A percentile compares a stretch with the other conserved stretches of the same genome.
phyloP scores from a whole-genome alignment of 176 grass and related monocot genomes.

The Elaeis guineensis region DNA sequence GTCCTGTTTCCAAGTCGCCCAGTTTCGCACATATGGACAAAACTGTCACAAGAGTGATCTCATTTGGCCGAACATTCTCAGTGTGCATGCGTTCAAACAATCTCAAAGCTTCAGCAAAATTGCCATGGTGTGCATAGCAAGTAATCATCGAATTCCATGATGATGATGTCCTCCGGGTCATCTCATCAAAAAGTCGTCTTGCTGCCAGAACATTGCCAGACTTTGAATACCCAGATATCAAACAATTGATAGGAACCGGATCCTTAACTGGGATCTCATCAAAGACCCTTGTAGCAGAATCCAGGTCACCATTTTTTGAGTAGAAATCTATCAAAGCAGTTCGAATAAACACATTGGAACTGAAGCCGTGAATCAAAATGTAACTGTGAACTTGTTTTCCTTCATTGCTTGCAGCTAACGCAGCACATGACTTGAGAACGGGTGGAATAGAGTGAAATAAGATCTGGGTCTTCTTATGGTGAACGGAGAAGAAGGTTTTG shows the following conservation, averaged over 20 bases:
- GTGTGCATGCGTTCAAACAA: conserved; percentile 62
- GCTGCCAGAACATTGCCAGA: conserved; percentile 39
- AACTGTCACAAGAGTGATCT: conserved; percentile 54
- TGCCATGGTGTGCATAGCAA: conserved; percentile 46
- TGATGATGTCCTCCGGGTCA: conserved; percentile 52
- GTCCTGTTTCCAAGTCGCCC: conserved; percentile 48
- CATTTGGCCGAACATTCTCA: conserved; percentile 49
- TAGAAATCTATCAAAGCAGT: conserved; percentile 84
- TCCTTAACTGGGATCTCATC: conserved; percentile 47
- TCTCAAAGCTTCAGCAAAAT: conserved; percentile 41
- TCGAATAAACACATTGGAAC: conserved; percentile 37
- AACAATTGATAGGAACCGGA: conserved; percentile 68
- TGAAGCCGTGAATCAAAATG: conserved; percentile 41
- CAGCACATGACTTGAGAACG: conserved; percentile 48
- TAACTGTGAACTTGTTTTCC: conserved; percentile 59
- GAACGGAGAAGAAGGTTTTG: conserved; percentile 28
- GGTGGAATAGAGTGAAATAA: conserved; percentile 35
- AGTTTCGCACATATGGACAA: conserved; percentile 71
- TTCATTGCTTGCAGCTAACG: conserved; percentile 21
- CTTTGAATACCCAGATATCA: conserved; percentile 78
- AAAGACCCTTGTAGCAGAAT: conserved; percentile 40
- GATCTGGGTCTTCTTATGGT: conserved; percentile 23
- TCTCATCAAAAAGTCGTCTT: conserved; percentile 53
- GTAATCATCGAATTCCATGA: conserved; percentile 91
- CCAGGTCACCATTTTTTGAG: conserved; percentile 56